A percentile compares a stretch with the other conserved stretches of the same genome.
Evolutionary conservation across 176 grass and related monocot species (phyloP).

Genomic region (Hordeum marinum): DNA sequence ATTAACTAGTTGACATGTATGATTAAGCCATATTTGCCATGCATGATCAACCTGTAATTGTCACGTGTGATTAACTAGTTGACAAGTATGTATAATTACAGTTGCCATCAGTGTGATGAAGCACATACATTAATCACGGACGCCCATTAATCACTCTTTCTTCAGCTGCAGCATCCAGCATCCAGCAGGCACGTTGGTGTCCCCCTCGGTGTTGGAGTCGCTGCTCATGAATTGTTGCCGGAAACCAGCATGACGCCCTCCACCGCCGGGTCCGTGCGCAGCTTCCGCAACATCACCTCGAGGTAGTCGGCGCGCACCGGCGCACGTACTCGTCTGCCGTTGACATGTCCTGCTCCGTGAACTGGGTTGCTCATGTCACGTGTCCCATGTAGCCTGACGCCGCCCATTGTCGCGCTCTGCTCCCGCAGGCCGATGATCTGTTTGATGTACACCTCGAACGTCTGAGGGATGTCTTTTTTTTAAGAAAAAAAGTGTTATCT

Average conservation of each 20-base stretch:
- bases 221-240: slow-evolving; percentile 80
- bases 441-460: slow-evolving; percentile 57
- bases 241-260: slow-evolving; percentile 86
- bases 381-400: slow-evolving; percentile 69
- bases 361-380: slow-evolving; percentile 38
- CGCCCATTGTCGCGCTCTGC: slow-evolving; percentile 59
- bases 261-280: slow-evolving; percentile 70
- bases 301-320: slow-evolving; percentile 58
- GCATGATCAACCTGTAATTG: too few species aligned
- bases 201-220: slow-evolving; percentile 54
- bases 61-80: too few species aligned
- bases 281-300: slow-evolving; percentile 71
- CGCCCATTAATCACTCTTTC: slow-evolving; percentile 47
- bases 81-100: too few species aligned
- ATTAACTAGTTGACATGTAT: too few species aligned
- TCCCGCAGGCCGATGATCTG: slow-evolving; percentile 62
- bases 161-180: slow-evolving; percentile 45
- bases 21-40: too few species aligned
- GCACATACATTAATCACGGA: slow-evolving; percentile 13
- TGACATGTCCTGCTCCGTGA: slow-evolving; percentile 66
- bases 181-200: slow-evolving; percentile 63
- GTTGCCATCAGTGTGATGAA: slow-evolving; percentile 13
- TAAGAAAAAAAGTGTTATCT: too few species aligned
- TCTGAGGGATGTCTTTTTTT: slow-evolving; percentile 16
- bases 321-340: slow-evolving; percentile 63